Conservation (phyloP, 257 asterid genomes). For the Striga asiatica region DNA sequence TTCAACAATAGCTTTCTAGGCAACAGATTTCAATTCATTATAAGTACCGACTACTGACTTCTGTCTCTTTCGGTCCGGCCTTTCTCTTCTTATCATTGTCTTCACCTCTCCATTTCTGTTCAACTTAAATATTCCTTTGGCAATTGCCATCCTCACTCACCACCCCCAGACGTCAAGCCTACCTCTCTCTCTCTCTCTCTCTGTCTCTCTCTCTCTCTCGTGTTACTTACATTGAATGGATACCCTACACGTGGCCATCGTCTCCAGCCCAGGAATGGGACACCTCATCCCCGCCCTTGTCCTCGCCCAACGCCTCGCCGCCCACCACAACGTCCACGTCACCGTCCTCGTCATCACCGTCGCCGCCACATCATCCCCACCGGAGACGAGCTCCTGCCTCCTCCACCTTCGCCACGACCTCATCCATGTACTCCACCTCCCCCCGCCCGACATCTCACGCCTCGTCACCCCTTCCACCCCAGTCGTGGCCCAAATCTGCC, state of each 20-base stretch:
- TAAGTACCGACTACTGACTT: too few relatives aligned
- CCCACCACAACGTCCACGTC: conserved; percentile 30
- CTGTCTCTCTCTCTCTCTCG: too few relatives aligned
- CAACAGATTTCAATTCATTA: too few relatives aligned
- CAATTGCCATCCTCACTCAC: too few relatives aligned
- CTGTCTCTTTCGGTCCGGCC: too few relatives aligned
- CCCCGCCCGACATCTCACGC: conserved; percentile 36
- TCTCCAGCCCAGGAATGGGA: conserved; percentile 68
- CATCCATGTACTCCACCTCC: conserved; percentile 26
- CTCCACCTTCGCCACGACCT: conserved; percentile 8
- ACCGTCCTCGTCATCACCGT: conserved; percentile 32
- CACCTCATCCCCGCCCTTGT: conserved; percentile 46
- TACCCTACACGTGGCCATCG: conserved; percentile 36
- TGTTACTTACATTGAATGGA: too few relatives aligned
- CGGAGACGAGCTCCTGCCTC: conserved; percentile 25
- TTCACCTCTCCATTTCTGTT: too few relatives aligned
- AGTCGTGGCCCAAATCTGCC: conserved; percentile 25
- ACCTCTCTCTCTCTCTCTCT: too few relatives aligned
- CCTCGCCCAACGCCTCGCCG: conserved; percentile 47
- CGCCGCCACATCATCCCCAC: conserved; percentile 15
- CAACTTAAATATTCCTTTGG: too few relatives aligned
- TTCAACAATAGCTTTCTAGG: too few relatives aligned
- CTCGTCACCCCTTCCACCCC: conserved; percentile 30
- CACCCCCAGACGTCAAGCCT: too few relatives aligned
- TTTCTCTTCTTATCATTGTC: too few relatives aligned